Conservation (phyloP, 164 flowering plant genomes). For the Umbilicus rupestris region DNA sequence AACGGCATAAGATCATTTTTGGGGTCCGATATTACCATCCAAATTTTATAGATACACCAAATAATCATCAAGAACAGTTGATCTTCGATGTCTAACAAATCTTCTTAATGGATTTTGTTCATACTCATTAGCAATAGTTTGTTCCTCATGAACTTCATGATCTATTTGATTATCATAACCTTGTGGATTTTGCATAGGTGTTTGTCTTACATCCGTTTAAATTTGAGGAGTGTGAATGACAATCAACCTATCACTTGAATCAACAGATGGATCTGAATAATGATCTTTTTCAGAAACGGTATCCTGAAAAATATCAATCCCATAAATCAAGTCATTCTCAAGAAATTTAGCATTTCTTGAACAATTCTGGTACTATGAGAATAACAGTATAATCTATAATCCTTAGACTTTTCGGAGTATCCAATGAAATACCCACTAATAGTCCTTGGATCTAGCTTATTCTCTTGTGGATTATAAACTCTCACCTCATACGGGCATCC, state of each 20-base stretch:
- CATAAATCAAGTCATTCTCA: neutral
- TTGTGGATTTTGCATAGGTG: no score
- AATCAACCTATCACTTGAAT: no score
- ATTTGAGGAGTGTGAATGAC: no score
- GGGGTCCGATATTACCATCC: no score
- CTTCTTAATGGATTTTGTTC: no score
- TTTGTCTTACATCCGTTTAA: no score
- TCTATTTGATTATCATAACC: neutral
- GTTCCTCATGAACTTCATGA: neutral
- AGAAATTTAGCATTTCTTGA: neutral
- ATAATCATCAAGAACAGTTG: neutral
- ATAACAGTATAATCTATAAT: no score
- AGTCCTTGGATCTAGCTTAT: neutral
- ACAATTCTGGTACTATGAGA: no score
- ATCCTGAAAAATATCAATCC: neutral
- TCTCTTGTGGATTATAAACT: neutral
- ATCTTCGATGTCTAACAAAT: neutral
- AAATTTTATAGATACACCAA: neutral
- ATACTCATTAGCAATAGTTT: neutral
- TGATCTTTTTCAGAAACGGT: no score
- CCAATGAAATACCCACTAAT: constrained; percentile 4
- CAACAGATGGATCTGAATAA: no score
- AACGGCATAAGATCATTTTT: neutral
- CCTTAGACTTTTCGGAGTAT: neutral
- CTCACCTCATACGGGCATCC: neutral